phyloP scores from a whole-genome alignment of 495 filamentous ascomycete species.

The Hapsidospora chrysogenum region DNA sequence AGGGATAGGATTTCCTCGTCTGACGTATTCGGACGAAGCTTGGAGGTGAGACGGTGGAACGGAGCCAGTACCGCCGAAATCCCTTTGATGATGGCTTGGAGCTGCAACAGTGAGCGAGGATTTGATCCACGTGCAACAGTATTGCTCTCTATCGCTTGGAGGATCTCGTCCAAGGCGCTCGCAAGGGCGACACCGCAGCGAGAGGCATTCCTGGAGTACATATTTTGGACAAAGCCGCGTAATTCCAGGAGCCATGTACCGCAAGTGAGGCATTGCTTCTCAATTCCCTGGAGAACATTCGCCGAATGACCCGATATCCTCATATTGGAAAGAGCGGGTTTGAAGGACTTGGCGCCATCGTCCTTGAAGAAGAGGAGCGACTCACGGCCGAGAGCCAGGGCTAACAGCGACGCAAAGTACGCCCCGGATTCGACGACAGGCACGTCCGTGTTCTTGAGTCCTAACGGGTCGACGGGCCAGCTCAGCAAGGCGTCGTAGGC shows the following conservation, averaged over 20 bases:
- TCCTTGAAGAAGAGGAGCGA: conserved; percentile 67
- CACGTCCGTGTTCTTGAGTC: conserved; percentile 10
- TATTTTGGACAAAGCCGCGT: conserved; percentile 32
- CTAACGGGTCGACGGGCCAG: conserved; percentile 12
- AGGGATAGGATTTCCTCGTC: conserved; percentile 56
- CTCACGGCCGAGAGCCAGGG: conserved; percentile 63
- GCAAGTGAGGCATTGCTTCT: conserved; percentile 36
- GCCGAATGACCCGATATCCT: conserved; percentile 56
- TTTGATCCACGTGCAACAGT: conserved; percentile 24
- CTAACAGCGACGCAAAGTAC: conserved; percentile 46
- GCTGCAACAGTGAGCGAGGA: conserved; percentile 44
- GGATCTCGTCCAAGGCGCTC: conserved; percentile 34
- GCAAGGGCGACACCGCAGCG: conserved; percentile 45
- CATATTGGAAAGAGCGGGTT: conserved; percentile 31
- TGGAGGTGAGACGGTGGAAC: conserved; percentile 40
- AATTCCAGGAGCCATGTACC: conserved; percentile 41
- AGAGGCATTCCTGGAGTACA: conserved; percentile 21
- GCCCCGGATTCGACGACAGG: conserved; percentile 24
- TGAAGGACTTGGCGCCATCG: conserved; percentile 36
- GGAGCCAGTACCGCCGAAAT: conserved; percentile 44
- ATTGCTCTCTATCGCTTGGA: conserved; percentile 37
- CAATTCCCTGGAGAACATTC: conserved; percentile 36
- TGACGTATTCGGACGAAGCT: conserved; percentile 31
- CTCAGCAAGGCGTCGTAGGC: conserved; percentile 55
- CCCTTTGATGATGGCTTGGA: conserved; percentile 47